Conservation (phyloP, 129 eudicot genomes). For the Flaveria bidentis region DNA sequence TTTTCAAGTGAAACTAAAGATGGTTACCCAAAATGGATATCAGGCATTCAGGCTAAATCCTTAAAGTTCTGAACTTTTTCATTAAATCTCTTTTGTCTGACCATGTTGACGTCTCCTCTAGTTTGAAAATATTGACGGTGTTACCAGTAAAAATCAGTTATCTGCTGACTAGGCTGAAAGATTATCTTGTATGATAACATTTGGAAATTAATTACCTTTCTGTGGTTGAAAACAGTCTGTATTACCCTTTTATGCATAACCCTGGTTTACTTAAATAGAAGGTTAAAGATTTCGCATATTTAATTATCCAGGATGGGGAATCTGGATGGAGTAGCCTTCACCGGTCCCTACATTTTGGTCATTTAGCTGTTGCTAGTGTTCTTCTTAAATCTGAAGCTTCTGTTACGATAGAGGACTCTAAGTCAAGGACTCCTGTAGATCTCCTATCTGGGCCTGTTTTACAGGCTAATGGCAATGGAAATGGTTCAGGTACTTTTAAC, state of each 20-base stretch:
- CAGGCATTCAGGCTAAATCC: background rate
- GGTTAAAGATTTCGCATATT: background rate
- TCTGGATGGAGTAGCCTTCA: constrained; percentile 99
- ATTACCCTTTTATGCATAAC: background rate
- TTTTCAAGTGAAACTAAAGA: background rate
- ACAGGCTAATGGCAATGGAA: constrained; percentile 59
- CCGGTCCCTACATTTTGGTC: constrained; percentile 94
- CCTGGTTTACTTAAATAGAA: background rate
- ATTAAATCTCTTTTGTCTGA: background rate
- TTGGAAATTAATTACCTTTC: background rate
- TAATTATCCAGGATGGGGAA: constrained; percentile 79
- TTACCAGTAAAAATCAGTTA: background rate
- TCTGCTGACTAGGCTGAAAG: constrained; percentile 1
- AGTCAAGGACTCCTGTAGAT: constrained; percentile 82
- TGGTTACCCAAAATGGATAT: background rate
- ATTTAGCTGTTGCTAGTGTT: constrained; percentile 86
- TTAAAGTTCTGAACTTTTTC: background rate
- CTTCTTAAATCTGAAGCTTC: constrained; percentile 88
- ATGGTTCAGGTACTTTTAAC: constrained; percentile 53
- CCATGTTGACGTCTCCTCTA: background rate
- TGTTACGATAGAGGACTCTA: constrained; percentile 71
- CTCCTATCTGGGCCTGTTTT: constrained; percentile 86
- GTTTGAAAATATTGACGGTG: background rate
- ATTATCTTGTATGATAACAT: background rate
- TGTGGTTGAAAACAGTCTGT: background rate